Base-by-base conservation (phyloP, 2,329 filamentous ascomycete genomes). In the Fusarium sp. region DNA sequence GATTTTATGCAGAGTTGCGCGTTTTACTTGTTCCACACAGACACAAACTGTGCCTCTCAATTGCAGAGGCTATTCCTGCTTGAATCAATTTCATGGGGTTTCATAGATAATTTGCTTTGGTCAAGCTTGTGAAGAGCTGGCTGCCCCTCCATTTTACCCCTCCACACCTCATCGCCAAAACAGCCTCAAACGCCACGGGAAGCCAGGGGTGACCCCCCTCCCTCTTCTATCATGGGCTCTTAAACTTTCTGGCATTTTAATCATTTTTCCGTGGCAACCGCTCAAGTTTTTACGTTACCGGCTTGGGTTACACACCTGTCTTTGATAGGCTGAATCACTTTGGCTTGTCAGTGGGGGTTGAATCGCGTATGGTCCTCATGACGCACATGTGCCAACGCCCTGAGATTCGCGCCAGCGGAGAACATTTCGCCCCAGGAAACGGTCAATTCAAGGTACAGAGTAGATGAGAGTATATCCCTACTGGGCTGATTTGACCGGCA, bases 111-210 rank as follows among this genome's bases (percentile, higher is more conserved):
- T 49, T 46, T 46, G 23, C 42, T 23, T 9, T 27, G 42, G 42
- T 11, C 42, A 46, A 46, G 42, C 42, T 49, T 49, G 42, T 49
- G 42, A 49, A 49, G 42, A 25, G 20, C 42, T 25, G 55, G 55
- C 36, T 60, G 46, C 29, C 62, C 50, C 67, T 70, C 55, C 67
- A 67, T 68, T 51, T 60, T 58, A 23, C 67, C 68, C 67, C 68
- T 68, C 68, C 68, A 70, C 68, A 68, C 64, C 56, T 58, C 56
- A 56, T 50, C 53, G 33, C 46, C 49, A 33, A 65, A 56, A 38
- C 38, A 54, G 64, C 64, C 38, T 53, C 34, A 49, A 49, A 51
- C 44, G 59, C 49, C 53, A 57, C 58, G 40, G 50, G 42, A 49
- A 16, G 16, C 50, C 62, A 67, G 25, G 54, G 40, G 34, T 31